Percentiles rank a stretch among this genome's conserved stretches.
Evolutionary conservation across 1,284 basidiomycete species (phyloP).

Genomic region (Pyrrhoderma lamaoense): DNA sequence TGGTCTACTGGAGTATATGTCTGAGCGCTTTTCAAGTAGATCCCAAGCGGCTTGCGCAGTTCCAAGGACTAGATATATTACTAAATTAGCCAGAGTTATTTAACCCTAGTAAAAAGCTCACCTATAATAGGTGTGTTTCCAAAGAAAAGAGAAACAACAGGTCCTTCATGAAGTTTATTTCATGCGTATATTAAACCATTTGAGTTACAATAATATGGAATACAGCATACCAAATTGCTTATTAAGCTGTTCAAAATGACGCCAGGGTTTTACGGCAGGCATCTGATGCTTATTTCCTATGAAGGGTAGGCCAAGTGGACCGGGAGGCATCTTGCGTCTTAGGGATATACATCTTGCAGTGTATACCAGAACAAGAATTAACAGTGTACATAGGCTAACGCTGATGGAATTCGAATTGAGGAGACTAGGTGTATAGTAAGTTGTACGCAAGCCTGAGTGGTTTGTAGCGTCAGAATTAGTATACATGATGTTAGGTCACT

Average conservation of each 20-base stretch:
- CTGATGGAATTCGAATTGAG: too few relatives aligned
- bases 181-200: too few relatives aligned
- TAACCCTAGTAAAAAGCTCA: slow-evolving; percentile 21
- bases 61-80: slow-evolving; percentile 33
- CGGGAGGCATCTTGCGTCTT: slow-evolving; percentile 34
- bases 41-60: slow-evolving; percentile 47
- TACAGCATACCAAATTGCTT: slow-evolving; percentile 39
- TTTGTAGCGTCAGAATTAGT: too few relatives aligned
- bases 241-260: slow-evolving; percentile 43
- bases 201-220: too few relatives aligned
- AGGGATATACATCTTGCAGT: not conserved
- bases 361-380: slow-evolving; percentile 1
- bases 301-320: slow-evolving; percentile 36
- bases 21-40: slow-evolving; percentile 44
- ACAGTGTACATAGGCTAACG: not conserved
- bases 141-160: slow-evolving; percentile 47
- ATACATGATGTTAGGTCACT: too few relatives aligned
- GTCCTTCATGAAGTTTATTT: slow-evolving; percentile 33
- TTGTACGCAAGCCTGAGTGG: too few relatives aligned
- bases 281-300: slow-evolving; percentile 44
- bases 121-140: slow-evolving; percentile 44
- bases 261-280: slow-evolving; percentile 41
- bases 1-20: slow-evolving; percentile 44
- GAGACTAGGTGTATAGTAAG: too few relatives aligned
- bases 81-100: not conserved